These are phyloP conservation scores for Citrus unshiu DNA, from an alignment of 345 rosid species.

Conservation along the genomic window DNA sequence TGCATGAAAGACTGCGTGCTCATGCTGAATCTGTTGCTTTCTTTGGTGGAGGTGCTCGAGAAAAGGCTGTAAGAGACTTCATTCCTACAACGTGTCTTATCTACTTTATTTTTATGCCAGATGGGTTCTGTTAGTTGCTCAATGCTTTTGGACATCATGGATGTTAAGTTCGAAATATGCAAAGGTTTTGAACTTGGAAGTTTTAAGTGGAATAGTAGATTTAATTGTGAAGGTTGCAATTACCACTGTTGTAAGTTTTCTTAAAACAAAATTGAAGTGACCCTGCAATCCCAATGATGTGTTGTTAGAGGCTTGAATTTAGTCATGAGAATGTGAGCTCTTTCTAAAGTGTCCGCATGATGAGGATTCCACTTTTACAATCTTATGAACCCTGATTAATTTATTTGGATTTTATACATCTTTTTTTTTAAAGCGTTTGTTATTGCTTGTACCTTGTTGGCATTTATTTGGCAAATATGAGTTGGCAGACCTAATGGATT, in stretches of 20 bases:
- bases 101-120: neutral
- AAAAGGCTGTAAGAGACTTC: conserved; percentile 79
- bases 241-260: neutral
- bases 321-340: neutral
- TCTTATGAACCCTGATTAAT: neutral
- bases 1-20: conserved; percentile 95
- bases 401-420: neutral
- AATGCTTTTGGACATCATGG: neutral
- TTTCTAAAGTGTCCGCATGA: neutral
- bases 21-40: conserved; percentile 99
- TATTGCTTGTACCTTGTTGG: neutral
- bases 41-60: conserved; percentile 99
- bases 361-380: neutral
- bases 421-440: neutral
- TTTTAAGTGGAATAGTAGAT: neutral
- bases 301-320: neutral
- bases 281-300: neutral
- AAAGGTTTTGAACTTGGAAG: neutral
- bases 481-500: neutral
- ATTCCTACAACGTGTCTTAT: neutral
- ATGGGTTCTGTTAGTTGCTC: neutral
- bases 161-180: neutral
- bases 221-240: neutral
- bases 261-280: neutral
- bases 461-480: neutral